Evolutionary conservation across 768 basidiomycete species (phyloP), one percentile per base, ranked within the genome.

Genomic region (Phallus indusiatus): DNA sequence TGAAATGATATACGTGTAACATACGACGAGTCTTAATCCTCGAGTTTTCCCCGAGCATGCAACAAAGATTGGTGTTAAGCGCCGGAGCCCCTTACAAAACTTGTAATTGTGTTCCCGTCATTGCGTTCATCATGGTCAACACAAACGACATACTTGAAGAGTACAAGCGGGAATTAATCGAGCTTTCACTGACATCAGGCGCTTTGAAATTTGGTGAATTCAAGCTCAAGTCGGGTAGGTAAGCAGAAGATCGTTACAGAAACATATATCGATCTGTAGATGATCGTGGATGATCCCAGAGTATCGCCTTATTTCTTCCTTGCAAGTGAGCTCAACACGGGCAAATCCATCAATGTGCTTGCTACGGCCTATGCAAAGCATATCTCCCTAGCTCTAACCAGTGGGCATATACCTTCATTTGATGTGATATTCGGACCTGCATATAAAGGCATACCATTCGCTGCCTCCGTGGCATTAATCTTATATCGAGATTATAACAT

Each of bases 271-370:
- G 35, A 12, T 48, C 47, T 33, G 22, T 11, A 17, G 28, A 54
- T 59, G 24, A 37, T 50, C 37, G 22, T 11, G 16, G 33, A 56
- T 59, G 24, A 37, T 50, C 42, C 11, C 71, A 90, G 91, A 46
- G 74, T 80, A 56, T 99, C 95, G 8, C 96, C 95, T 1, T 98
- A 98, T 74, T 99, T 97, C 72, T 94, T 97, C 79, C 97, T 97
- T 67, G 93, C 94, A 1, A 91, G 91, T 11, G 79, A 92, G 20
- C 78, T 99, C 64, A 89, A 84, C 69, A 84, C 86, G 1, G 93
- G 94, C 0, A 81, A 86, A 0, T 83, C 95, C 42, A 82, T 98
- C 51, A 73, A 85, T 35, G 77, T 84, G 1, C 75, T 95, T 50
- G 84, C 92, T 9, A 75, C 80, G 2, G 90, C 94, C 4, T 97